Evolutionary conservation across 2,329 filamentous ascomycete species (phyloP).

Genomic region (Phialocephala sp.): DNA sequence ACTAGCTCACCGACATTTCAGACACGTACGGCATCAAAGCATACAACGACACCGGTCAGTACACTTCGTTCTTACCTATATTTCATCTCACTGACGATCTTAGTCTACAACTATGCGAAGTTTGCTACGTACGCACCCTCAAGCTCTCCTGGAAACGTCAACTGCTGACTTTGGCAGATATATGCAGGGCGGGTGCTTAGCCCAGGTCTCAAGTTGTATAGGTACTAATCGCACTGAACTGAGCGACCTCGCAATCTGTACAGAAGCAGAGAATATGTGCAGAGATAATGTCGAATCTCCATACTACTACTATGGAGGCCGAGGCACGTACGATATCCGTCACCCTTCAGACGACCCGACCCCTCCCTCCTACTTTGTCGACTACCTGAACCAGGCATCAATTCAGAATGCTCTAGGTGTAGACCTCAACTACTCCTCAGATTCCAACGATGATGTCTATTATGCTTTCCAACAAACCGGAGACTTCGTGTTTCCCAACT

Average conservation of each 20-base stretch:
- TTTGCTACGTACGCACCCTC: constrained; percentile 47
- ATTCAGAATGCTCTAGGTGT: constrained; percentile 26
- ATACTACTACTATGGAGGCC: constrained; percentile 43
- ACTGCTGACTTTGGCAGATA: constrained; percentile 9
- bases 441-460: constrained; percentile 47
- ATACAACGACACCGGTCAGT: constrained; percentile 34
- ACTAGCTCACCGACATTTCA: constrained; percentile 5
- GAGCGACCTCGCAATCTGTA: constrained; percentile 49
- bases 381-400: constrained; percentile 39
- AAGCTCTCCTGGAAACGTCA: background rate
- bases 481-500: constrained; percentile 67
- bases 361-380: constrained; percentile 54
- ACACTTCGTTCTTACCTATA: background rate
- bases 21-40: constrained; percentile 49
- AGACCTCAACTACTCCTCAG: constrained; percentile 45
- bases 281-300: constrained; percentile 59
- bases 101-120: constrained; percentile 60
- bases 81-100: background rate
- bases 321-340: constrained; percentile 58
- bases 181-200: constrained; percentile 47
- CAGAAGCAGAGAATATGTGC: constrained; percentile 59
- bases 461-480: constrained; percentile 53
- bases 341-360: constrained; percentile 57
- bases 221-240: constrained; percentile 50
- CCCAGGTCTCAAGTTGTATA: constrained; percentile 55